Evolutionary conservation across 148 eudicot genomes (phyloP).

Genomic region (Hydrangea macrophylla): DNA sequence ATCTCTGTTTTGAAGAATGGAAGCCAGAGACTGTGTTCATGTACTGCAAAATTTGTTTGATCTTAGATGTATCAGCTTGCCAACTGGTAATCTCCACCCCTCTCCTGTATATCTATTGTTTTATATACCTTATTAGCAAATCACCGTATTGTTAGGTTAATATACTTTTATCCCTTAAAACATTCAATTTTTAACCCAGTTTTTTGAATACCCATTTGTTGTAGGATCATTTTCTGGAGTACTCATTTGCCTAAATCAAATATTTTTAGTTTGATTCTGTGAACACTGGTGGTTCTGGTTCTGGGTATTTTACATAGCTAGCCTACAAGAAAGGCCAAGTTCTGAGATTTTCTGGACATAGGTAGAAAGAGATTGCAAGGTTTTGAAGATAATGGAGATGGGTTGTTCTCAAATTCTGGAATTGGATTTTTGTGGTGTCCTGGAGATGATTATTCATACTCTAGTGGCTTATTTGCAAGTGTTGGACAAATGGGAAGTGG

Average conservation of each 20-base stretch:
- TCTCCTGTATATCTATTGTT: no score
- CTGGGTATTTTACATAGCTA: neutral
- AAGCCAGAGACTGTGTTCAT: no score
- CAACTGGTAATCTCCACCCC: conserved; percentile 17
- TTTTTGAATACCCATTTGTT: conserved; percentile 7
- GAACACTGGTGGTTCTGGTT: neutral
- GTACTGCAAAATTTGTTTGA: no score
- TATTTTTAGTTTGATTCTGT: neutral
- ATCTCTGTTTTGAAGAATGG: no score
- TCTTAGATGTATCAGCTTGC: no score
- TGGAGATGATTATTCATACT: conserved; percentile 22
- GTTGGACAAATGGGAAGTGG: conserved; percentile 39
- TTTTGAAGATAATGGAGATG: conserved; percentile 20
- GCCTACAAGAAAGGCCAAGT: neutral
- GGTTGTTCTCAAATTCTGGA: conserved; percentile 32
- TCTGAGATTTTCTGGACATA: conserved; percentile 19
- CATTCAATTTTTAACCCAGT: neutral
- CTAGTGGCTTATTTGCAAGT: conserved; percentile 37
- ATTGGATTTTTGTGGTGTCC: conserved; percentile 39
- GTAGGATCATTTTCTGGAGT: neutral
- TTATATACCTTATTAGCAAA: conserved; percentile 1
- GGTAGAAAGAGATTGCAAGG: conserved; percentile 21
- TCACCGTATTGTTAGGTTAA: neutral
- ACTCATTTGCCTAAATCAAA: conserved; percentile 10
- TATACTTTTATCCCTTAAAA: neutral